Conservation (phyloP, 1,284 basidiomycete species). For the Puccinia coronata region DNA sequence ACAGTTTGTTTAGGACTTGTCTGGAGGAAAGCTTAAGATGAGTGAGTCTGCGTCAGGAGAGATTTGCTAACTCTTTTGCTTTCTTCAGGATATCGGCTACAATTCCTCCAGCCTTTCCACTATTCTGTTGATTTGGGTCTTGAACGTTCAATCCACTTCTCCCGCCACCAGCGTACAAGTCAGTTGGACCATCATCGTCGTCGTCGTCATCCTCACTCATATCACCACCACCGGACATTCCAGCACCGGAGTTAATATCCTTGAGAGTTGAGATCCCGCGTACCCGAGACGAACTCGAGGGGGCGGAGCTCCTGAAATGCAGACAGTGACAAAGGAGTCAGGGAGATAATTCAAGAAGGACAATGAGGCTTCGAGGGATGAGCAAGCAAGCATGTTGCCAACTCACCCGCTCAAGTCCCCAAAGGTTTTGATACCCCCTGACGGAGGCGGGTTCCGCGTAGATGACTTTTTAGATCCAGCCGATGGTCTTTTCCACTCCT, state of each 20-base stretch:
- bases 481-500: constrained; percentile 52
- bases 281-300: constrained; percentile 6
- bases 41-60: neutral
- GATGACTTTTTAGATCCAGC: constrained; percentile 18
- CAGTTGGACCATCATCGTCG: constrained; percentile 55
- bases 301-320: constrained; percentile 25
- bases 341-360: too few relatives aligned
- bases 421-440: constrained; percentile 43
- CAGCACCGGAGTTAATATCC: constrained; percentile 32
- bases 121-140: constrained; percentile 69
- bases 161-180: constrained; percentile 58
- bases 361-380: too few relatives aligned
- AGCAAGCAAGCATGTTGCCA: neutral
- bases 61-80: constrained; percentile 71
- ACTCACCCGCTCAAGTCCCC: constrained; percentile 40
- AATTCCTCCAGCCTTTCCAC: constrained; percentile 66
- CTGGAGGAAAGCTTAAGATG: neutral
- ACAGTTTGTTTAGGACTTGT: neutral
- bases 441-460: constrained; percentile 1
- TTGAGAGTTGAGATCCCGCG: constrained; percentile 49
- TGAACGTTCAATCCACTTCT: constrained; percentile 83
- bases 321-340: neutral
- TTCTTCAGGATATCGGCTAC: constrained; percentile 79
- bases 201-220: constrained; percentile 54
- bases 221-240: constrained; percentile 49